phyloP scores from a whole-genome alignment of 2,329 filamentous ascomycete species.

The Ceratocystis alfenasii region DNA sequence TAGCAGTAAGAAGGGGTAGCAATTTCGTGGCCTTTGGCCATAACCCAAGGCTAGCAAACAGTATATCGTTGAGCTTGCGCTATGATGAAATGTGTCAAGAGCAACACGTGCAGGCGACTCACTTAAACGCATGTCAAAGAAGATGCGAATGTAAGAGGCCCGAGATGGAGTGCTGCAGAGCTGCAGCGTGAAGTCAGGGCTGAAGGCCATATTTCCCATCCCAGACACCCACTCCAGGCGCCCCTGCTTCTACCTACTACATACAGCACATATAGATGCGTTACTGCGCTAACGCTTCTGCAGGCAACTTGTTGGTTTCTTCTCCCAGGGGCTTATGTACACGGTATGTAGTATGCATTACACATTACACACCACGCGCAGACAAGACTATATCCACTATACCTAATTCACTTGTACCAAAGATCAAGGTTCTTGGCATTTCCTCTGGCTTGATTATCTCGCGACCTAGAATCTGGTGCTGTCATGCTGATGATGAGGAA shows the following conservation, averaged over 20 bases:
- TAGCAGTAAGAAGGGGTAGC: not conserved
- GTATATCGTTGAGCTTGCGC: not conserved
- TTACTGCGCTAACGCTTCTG: no score
- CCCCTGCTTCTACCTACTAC: conserved; percentile 1
- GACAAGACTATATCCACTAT: not conserved
- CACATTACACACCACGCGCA: not conserved
- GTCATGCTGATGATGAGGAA: not conserved
- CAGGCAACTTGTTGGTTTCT: no score
- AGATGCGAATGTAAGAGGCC: not conserved
- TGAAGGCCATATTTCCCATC: not conserved
- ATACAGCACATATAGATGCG: no score
- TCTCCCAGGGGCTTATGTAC: no score
- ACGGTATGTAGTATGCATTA: not conserved
- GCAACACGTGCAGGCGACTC: not conserved
- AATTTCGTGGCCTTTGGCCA: no score
- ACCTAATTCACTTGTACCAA: not conserved
- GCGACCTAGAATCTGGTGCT: not conserved
- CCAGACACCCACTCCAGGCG: not conserved
- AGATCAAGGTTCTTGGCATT: not conserved
- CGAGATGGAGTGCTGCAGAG: not conserved
- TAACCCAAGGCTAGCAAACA: not conserved
- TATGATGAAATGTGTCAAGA: conserved; percentile 5
- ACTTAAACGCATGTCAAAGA: not conserved
- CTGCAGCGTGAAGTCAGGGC: not conserved
- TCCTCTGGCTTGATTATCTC: not conserved